These are phyloP conservation scores for Aciculosporium take DNA, from an alignment of 2,329 filamentous ascomycete genomes.

Conservation along the genomic window DNA sequence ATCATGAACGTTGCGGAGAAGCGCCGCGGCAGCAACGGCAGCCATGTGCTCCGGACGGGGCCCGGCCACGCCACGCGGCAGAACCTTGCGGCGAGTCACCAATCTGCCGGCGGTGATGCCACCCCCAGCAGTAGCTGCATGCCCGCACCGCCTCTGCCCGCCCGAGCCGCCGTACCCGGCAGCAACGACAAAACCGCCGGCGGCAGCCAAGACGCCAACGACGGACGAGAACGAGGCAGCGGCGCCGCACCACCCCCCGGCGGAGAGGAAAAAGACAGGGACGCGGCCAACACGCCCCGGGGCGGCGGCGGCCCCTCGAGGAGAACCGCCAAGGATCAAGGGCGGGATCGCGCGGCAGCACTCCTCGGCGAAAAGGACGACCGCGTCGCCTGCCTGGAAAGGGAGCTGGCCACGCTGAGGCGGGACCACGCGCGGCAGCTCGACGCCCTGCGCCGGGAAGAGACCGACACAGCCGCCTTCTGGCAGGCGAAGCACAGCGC, in stretches of 20 bases:
- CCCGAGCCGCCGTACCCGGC: slow-evolving; percentile 15
- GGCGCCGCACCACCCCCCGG: slow-evolving; percentile 18
- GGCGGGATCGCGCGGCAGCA: slow-evolving; percentile 3
- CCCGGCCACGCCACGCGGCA: slow-evolving; percentile 10
- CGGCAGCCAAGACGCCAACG: slow-evolving; percentile 13
- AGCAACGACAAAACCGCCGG: slow-evolving; percentile 10
- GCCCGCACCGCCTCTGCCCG: slow-evolving; percentile 18
- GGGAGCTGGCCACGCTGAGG: slow-evolving; percentile 38
- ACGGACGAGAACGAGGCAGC: slow-evolving; percentile 6
- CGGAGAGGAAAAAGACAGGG: slow-evolving; percentile 17
- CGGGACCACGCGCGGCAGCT: slow-evolving; percentile 38
- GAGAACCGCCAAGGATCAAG: slow-evolving; percentile 9
- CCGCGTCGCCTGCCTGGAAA: slow-evolving; percentile 37
- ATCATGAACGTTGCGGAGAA: slow-evolving; percentile 25
- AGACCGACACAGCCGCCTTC: slow-evolving; percentile 40
- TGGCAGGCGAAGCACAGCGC: slow-evolving; percentile 43
- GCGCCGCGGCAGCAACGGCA: slow-evolving; percentile 23
- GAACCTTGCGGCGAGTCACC: slow-evolving; percentile 6
- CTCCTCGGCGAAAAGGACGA: slow-evolving; percentile 33
- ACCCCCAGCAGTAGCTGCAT: slow-evolving; percentile 15
- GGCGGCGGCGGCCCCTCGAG: too few species aligned
- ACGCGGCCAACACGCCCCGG: slow-evolving; percentile 6
- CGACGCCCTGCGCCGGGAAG: slow-evolving; percentile 36
- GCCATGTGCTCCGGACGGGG: slow-evolving; percentile 12
- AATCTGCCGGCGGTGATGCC: background rate